phyloP scores from a whole-genome alignment of 1,284 basidiomycete genomes.

The Naganishia cerealis region DNA sequence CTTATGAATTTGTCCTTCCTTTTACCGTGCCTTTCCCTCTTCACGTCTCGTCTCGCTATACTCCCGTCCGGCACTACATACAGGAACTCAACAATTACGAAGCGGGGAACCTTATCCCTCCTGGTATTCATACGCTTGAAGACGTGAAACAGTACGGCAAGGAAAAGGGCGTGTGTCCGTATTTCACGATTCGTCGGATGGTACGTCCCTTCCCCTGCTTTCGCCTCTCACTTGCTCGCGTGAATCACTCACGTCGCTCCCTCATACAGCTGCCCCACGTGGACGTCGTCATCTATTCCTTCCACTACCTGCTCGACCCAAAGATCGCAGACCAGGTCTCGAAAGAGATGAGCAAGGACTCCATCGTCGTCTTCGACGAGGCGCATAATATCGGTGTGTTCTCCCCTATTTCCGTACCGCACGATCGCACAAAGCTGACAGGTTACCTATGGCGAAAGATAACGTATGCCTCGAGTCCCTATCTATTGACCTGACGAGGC shows the following conservation, averaged over 20 bases:
- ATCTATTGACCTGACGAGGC: constrained; percentile 95
- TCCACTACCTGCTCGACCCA: constrained; percentile 97
- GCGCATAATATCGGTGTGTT: constrained; percentile 93
- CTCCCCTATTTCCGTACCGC: background rate
- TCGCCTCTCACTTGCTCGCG: constrained; percentile 2
- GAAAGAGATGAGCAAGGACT: constrained; percentile 93
- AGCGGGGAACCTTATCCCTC: constrained; percentile 77
- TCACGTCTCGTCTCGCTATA: constrained; percentile 2
- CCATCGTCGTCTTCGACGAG: constrained; percentile 98
- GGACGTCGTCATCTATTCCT: constrained; percentile 96
- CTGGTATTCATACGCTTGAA: constrained; percentile 90
- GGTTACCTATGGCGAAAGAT: constrained; percentile 58
- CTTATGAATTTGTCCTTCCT: background rate
- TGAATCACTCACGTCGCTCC: background rate
- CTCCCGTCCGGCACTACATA: background rate
- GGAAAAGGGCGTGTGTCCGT: constrained; percentile 85
- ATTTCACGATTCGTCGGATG: constrained; percentile 96
- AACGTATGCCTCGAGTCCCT: constrained; percentile 99
- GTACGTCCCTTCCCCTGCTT: constrained; percentile 56
- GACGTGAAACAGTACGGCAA: constrained; percentile 87
- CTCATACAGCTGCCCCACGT: constrained; percentile 80
- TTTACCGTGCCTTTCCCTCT: background rate
- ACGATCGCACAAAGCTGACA: background rate
- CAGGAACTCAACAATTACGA: constrained; percentile 76
- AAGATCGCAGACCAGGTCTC: constrained; percentile 99